Evolutionary conservation across 2,329 filamentous ascomycete genomes (phyloP), one percentile per base, ranked within the genome.

Genomic region (Pestalotiopsis sp.): DNA sequence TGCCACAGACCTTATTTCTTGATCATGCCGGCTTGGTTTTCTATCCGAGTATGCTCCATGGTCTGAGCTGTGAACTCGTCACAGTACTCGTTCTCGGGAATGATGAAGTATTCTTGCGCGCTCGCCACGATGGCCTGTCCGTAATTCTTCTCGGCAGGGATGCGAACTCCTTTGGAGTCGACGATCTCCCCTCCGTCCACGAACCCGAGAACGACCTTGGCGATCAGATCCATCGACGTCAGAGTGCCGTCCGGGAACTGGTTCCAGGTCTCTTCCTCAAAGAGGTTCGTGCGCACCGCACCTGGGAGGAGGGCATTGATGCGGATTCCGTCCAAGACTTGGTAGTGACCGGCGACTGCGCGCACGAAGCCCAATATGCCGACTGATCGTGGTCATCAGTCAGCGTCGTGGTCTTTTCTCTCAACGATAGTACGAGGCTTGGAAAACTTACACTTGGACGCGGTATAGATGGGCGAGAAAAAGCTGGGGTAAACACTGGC

Each of bases 401-500:
- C 57, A 23, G 27, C 20, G 14, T 3, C 27, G 9, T 2, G 57
- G 11, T 14, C 13, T 27, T 60, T 31, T 4, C 27, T 31, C 27
- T 5, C 5, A 25, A 5, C 7, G 5, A 36, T 7, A 2, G 31
- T 36, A 31, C 27, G 25, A 60, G 5, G 20, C 20, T 23, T 0
- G 12, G 20, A 31, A 12, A 3, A 23, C 59, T 57, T 67, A 71
- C 70, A 70, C 52, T 71, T 71, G 4, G 69, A 66, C 5, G 70
- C 70, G 1, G 70, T 68, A 38, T 71, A 71, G 4, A 68, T 45
- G 0, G 70, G 70, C 11, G 67, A 63, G 63, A 63, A 70, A 27
- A 65, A 71, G 14, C 63, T 60, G 11, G 70, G 69, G 68, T 68
- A 71, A 4, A 71, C 25, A 38, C 69, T 68, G 31, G 69, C 63